Base-by-base conservation (phyloP, 2,329 filamentous ascomycete genomes). In the Ophiobolus disseminans region DNA sequence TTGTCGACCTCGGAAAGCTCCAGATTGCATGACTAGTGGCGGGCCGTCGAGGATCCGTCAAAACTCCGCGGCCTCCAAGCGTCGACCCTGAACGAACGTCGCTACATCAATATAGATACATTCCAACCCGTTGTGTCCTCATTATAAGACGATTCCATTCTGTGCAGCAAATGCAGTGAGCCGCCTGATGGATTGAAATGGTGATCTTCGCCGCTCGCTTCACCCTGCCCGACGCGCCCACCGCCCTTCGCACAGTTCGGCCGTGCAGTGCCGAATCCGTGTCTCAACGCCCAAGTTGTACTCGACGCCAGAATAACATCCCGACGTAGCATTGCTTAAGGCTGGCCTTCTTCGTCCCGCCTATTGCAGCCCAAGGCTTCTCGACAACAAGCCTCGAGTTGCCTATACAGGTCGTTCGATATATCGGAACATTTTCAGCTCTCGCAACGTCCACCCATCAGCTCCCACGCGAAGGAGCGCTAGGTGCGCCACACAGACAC, bases 401-500 rank as follows among this genome's bases (percentile, higher is more conserved):
- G 22, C 28, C 26, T 14, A 14, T 28, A 35, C 5, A 17, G 16
- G 42, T 20, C 8, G 23, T 30, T 45, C 22, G 30, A 38, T 26
- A 13, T 30, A 45, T 16, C n/a, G 22, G 42, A 5, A 14, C 13
- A 21, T 31, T 40, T 40, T 46, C 43, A 51, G 48, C 48, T 35
- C 20, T 16, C 26, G 14, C 38, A 10, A n/a, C n/a, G 16, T 28
- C 19, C 16, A 20, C 47, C 37, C 21, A 41, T 41, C 41, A 45
- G 13, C 19, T 11, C 17, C 6, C 8, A 20, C 37, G 47, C 47
- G 30, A 50, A 45, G 40, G 26, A 23, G n/a, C 45, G 9, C 30
- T 25, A 44, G 13, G 14, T 11, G 21, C 45, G 50, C 50, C 46
- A 53, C 46, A 46, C 13, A 25, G 14, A 11, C 42, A 47, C 31